Evolutionary conservation across 768 basidiomycete species (phyloP).

Genomic region (Suillus subalutaceus): DNA sequence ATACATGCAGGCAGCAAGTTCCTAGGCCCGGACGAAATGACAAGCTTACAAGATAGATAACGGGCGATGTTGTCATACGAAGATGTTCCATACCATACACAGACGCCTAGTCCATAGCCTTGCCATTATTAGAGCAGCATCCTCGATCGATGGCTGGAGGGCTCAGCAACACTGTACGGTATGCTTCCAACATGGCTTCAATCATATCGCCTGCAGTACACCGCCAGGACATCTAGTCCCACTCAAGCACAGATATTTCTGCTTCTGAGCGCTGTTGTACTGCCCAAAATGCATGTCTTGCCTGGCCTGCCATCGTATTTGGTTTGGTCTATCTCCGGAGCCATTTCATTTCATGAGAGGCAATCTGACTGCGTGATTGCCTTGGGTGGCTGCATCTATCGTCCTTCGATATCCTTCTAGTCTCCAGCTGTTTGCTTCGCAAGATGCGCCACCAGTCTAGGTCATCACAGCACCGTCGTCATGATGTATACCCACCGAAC

Average conservation of each 20-base stretch:
- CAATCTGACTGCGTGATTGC: conserved; percentile 27
- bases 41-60: neutral
- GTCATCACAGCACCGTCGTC: neutral
- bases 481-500: neutral
- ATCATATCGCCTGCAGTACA: neutral
- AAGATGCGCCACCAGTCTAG: neutral
- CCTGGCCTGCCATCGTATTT: conserved; percentile 9
- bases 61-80: neutral
- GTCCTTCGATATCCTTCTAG: neutral
- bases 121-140: neutral
- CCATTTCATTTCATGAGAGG: conserved; percentile 22
- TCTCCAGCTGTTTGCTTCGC: neutral
- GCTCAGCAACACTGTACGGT: neutral
- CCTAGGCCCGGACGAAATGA: neutral
- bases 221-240: neutral
- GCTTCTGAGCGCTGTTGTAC: neutral
- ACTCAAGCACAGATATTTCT: neutral
- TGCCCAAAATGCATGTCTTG: neutral
- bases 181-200: conserved; percentile 5
- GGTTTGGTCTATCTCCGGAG: conserved; percentile 20
- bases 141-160: neutral
- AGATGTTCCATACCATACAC: too few relatives aligned
- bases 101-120: neutral
- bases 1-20: neutral
- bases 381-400: conserved; percentile 12